A percentile compares a stretch with the other conserved stretches of the same genome.
Evolutionary conservation across 1,139 yeast species (phyloP).

Genomic region (Sugiyamaella novakii): DNA sequence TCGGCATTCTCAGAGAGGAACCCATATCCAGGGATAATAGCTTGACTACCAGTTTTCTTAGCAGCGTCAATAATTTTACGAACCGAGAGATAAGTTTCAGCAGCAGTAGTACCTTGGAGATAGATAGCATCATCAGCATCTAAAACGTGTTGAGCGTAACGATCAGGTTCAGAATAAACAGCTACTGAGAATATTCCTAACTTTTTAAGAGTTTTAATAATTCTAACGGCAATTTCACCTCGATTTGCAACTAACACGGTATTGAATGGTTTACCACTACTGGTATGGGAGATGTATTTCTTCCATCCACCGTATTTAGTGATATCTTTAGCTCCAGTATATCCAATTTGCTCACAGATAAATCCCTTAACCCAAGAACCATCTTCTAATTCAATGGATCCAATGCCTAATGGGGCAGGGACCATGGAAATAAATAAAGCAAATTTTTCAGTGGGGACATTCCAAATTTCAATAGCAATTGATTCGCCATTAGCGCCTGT

Average conservation of each 20-base stretch:
- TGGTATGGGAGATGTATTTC: constrained; percentile 52
- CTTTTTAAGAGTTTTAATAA: constrained; percentile 82
- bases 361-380: constrained; percentile 91
- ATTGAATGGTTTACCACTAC: constrained; percentile 63
- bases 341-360: constrained; percentile 89
- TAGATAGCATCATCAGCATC: constrained; percentile 82
- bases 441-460: constrained; percentile 73
- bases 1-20: constrained; percentile 96
- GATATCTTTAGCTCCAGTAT: constrained; percentile 66
- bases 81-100: constrained; percentile 83
- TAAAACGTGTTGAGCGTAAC: constrained; percentile 81
- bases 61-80: constrained; percentile 88
- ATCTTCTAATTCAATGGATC: constrained; percentile 75
- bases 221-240: constrained; percentile 96
- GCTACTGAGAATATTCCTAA: constrained; percentile 79
- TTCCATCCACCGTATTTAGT: constrained; percentile 89
- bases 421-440: constrained; percentile 85
- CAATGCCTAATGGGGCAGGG: constrained; percentile 94
- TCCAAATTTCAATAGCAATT: constrained; percentile 77
- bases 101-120: constrained; percentile 78
- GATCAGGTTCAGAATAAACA: constrained; percentile 87
- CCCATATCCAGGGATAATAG: constrained; percentile 96
- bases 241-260: constrained; percentile 92
- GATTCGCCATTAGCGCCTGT: constrained; percentile 53
- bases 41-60: constrained; percentile 78